These are phyloP conservation scores for Polygonum aviculare DNA, from an alignment of 148 eudicot species.

Conservation along the genomic window DNA sequence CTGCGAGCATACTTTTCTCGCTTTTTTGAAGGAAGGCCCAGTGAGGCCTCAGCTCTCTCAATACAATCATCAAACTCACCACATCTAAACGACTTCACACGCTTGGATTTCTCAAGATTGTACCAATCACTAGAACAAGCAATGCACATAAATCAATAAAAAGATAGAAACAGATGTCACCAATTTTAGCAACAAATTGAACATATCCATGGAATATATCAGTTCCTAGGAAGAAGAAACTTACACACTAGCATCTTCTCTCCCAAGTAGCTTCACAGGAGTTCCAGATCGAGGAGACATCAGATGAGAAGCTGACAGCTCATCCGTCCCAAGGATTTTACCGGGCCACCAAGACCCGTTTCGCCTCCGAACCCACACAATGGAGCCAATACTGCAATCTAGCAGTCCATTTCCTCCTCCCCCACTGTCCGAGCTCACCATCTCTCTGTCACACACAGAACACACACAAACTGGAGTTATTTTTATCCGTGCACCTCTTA, in stretches of 20 bases:
- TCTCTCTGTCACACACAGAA: conserved; percentile 4
- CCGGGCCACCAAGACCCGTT: conserved; percentile 99
- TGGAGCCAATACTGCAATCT: conserved; percentile 61
- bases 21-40: conserved; percentile 82
- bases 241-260: conserved; percentile 99
- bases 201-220: neutral
- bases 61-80: conserved; percentile 97
- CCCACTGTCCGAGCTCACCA: conserved; percentile 56
- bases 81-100: conserved; percentile 94
- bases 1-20: conserved; percentile 97
- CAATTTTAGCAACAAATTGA: neutral
- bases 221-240: conserved; percentile 14
- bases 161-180: conserved; percentile 11
- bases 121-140: conserved; percentile 84
- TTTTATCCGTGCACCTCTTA: neutral
- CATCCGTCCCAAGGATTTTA: conserved; percentile 68
- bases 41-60: conserved; percentile 82
- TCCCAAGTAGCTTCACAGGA: conserved; percentile 93
- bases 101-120: conserved; percentile 97
- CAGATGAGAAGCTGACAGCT: conserved; percentile 65
- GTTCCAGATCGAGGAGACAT: conserved; percentile 96
- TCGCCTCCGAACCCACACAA: conserved; percentile 93
- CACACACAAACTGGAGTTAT: neutral
- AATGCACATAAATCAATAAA: conserved; percentile 8
- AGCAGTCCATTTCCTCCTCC: conserved; percentile 23